Evolutionary conservation across 2,329 filamentous ascomycete species (phyloP), one percentile per base, ranked within the genome.

Genomic region (Bipolaris gigantea): DNA sequence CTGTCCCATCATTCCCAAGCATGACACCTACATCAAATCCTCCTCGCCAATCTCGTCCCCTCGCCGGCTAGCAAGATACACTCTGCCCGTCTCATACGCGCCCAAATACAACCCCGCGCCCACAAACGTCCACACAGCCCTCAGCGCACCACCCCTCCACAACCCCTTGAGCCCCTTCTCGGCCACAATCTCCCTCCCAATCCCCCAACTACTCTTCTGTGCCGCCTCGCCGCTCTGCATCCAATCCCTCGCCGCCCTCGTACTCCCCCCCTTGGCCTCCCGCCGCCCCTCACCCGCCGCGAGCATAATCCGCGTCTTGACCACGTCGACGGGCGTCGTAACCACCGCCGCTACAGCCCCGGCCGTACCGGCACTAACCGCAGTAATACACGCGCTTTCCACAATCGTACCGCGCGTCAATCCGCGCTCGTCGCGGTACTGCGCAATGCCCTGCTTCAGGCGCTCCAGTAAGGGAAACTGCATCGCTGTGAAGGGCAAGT

Each of bases 271-370:
- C 16, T 11, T 21, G 9, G 8, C 21, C n/a, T 27, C 9, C 19
- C 1, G 2, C 10, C 7, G 19, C 10, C 7, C 27, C 5, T 73
- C 69, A 0, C 50, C 69, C 10, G 74, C 73, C 19, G 82, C 80
- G 23, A 96, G 79, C 92, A 96, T 96, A 75, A 96, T 89, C 45
- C 90, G 79, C 60, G 92, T 96, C 79, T 96, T 96, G 21, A 96
- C 83, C 9, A 96, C 90, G 73, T 96, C 92, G 50, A 92, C 85
- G 0, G 92, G 92, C 46, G 92, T 96, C 1, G 92, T 96, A n/a
- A 94, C 72, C 9, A 89, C 82, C 0, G 92, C 89, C 0, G 91
- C 87, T 8, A 93, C 73, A 5, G 85, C 84, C 0, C 92, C 92
- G 0, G 91, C 89, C 15, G 82, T 73, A 2, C 87, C 90, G 0